Base-by-base conservation (phyloP, 75 land plant genomes). In the Ceratopteris richardii region DNA sequence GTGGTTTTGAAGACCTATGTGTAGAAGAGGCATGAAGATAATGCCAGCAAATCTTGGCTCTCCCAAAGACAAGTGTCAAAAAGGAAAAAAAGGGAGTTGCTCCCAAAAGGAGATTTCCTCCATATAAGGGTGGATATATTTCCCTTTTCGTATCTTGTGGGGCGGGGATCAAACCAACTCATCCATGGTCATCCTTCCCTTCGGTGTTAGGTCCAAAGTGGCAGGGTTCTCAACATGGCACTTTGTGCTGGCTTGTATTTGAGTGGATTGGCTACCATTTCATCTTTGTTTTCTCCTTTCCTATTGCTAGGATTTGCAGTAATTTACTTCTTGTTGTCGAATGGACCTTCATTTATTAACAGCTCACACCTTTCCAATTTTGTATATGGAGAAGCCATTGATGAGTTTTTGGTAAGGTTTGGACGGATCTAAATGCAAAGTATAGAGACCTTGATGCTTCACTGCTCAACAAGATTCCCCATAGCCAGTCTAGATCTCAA, bases 171-270 rank as follows among this genome's bases (percentile, higher is more conserved):
- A n/a, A n/a, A n/a, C n/a, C n/a, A n/a, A n/a, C n/a, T n/a, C n/a
- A n/a, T n/a, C n/a, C n/a, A n/a, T n/a, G n/a, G n/a, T n/a, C n/a
- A n/a, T n/a, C n/a, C n/a, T n/a, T n/a, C n/a, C n/a, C n/a, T n/a
- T n/a, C n/a, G n/a, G n/a, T n/a, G n/a, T n/a, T n/a, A n/a, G n/a
- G n/a, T n/a, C n/a, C n/a, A n/a, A n/a, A n/a, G n/a, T n/a, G n/a
- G 78, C 69, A 19, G 62, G 72, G 7, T 69, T 71, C 18, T 82
- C 84, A 31, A 72, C 67, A 46, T 24, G 81, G 67, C 2, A 87
- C 91, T 20, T 71, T 68, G 0, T 60, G 74, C 14, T 87, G 88
- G 88, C 62, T 87, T 11, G 62, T 87, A 12, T 87, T 87, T 67
- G 88, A 84, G 51, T 65, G 83, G 63, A 18, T 74, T 12, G 88